Evolutionary conservation across 2,329 filamentous ascomycete species (phyloP).

Genomic region (Diaporthe caulivora): DNA sequence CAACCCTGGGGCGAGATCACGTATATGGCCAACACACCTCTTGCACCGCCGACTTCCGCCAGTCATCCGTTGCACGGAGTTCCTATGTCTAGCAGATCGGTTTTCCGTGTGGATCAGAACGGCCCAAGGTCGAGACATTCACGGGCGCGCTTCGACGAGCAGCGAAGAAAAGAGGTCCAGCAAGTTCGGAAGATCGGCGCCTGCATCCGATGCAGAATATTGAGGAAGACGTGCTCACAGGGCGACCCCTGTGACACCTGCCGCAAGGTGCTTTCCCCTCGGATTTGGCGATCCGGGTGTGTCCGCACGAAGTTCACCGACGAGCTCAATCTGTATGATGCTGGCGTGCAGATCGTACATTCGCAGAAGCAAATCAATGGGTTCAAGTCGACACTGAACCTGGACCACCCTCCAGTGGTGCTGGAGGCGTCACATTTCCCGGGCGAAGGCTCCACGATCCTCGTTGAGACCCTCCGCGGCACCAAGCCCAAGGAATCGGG

Average conservation of each 20-base stretch:
- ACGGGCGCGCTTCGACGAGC: conserved; percentile 68
- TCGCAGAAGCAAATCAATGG: conserved; percentile 70
- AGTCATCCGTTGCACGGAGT: conserved; percentile 35
- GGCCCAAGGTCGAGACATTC: conserved; percentile 63
- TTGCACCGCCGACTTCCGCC: not conserved
- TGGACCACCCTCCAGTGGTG: conserved; percentile 61
- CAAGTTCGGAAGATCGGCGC: conserved; percentile 74
- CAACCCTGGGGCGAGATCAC: conserved; percentile 69
- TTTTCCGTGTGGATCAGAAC: conserved; percentile 67
- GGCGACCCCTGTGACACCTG: conserved; percentile 74
- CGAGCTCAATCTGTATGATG: conserved; percentile 73
- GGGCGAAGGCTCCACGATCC: conserved; percentile 58
- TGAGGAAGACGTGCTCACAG: conserved; percentile 75
- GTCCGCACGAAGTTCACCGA: conserved; percentile 73
- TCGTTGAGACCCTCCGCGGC: conserved; percentile 57
- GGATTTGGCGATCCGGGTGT: conserved; percentile 75
- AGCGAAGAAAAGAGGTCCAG: conserved; percentile 73
- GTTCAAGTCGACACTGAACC: conserved; percentile 62
- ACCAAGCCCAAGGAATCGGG: conserved; percentile 47
- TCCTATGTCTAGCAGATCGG: conserved; percentile 45
- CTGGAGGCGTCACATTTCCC: conserved; percentile 73
- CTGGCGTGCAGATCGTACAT: conserved; percentile 72
- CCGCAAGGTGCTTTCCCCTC: conserved; percentile 71
- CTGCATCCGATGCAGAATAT: conserved; percentile 74
- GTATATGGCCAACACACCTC: conserved; percentile 55